phyloP scores from a whole-genome alignment of 768 basidiomycete genomes.

The Pluteus cervinus region DNA sequence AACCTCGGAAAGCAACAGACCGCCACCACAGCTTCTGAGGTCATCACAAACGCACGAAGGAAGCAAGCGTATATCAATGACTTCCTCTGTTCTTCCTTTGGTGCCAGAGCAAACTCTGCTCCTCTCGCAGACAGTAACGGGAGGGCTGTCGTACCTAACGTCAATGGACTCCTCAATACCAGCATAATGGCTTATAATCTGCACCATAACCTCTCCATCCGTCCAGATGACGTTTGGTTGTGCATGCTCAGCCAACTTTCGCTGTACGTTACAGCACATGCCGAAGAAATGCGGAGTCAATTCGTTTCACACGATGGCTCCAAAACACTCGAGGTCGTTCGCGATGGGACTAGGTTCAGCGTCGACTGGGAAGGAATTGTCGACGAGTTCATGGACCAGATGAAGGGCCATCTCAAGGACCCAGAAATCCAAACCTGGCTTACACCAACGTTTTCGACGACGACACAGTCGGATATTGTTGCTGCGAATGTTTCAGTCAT shows the following conservation, averaged over 20 bases:
- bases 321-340: conserved; percentile 16
- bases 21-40: no score
- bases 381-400: conserved; percentile 12
- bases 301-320: conserved; percentile 23
- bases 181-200: conserved; percentile 27
- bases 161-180: conserved; percentile 30
- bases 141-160: conserved; percentile 18
- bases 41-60: no score
- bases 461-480: conserved; percentile 21
- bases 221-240: conserved; percentile 23
- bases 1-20: no score
- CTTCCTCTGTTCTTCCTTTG: no score
- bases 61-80: no score
- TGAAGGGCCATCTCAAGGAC: conserved; percentile 11
- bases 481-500: conserved; percentile 25
- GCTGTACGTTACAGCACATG: conserved; percentile 22
- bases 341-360: conserved; percentile 3
- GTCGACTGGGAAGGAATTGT: conserved; percentile 22
- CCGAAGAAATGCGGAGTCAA: conserved; percentile 17
- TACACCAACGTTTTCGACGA: conserved; percentile 29
- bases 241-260: conserved; percentile 24
- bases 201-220: conserved; percentile 18
- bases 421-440: conserved; percentile 24
- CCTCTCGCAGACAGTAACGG: no score
- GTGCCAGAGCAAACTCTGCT: no score